Percentiles rank a stretch among this genome's conserved stretches.
Evolutionary conservation across 2,329 filamentous ascomycete species (phyloP).

Genomic region (Stachybotrys chartarum): DNA sequence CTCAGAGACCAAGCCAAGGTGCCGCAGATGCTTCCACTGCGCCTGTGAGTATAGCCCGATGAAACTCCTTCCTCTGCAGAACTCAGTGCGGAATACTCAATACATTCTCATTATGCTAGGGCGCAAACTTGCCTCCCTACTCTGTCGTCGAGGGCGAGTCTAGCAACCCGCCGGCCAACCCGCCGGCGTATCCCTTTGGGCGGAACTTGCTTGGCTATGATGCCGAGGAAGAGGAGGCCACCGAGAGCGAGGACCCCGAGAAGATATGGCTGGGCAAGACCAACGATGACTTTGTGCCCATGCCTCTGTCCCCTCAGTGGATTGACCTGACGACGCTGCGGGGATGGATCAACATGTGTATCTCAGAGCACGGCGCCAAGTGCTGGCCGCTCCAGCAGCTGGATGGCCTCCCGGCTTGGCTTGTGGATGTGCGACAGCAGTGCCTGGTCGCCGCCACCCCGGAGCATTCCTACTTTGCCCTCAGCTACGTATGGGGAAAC

Average conservation of each 20-base stretch:
- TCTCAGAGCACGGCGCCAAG: neutral
- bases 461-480: neutral
- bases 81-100: too few relatives aligned
- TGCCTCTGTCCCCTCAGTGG: neutral
- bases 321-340: neutral
- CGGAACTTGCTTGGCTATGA: neutral
- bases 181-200: neutral
- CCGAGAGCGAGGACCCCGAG: neutral
- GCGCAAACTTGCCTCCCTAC: neutral
- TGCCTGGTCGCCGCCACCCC: neutral
- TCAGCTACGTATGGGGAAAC: constrained; percentile 7
- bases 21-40: too few relatives aligned
- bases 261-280: neutral
- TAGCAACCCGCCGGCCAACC: neutral
- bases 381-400: neutral
- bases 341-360: neutral
- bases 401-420: neutral
- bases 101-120: neutral
- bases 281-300: neutral
- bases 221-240: neutral
- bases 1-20: too few relatives aligned
- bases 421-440: neutral
- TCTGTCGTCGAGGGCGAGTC: neutral
- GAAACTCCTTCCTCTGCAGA: too few relatives aligned
- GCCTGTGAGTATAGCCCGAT: too few relatives aligned